phyloP scores from a whole-genome alignment of 768 basidiomycete species.

The Psilocybe cubensis region DNA sequence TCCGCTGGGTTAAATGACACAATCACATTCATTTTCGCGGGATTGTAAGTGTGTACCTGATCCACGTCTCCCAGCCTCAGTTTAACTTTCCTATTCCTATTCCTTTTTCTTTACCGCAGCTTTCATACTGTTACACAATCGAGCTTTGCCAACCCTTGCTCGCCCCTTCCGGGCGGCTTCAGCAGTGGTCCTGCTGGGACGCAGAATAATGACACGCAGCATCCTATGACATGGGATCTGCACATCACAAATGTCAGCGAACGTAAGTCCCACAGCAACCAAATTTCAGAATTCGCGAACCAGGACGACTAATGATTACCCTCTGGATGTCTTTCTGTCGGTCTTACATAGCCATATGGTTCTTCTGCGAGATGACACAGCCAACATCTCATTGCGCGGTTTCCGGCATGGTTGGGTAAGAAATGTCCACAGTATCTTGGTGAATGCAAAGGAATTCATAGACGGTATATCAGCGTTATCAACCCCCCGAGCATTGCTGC shows the following conservation, averaged over 20 bases:
- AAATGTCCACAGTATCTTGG: neutral
- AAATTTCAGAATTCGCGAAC: neutral
- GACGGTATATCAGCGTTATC: conserved; percentile 30
- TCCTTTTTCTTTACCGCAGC: conserved; percentile 17
- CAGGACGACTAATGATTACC: conserved; percentile 33
- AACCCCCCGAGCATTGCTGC: conserved; percentile 32
- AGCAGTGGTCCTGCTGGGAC: conserved; percentile 36
- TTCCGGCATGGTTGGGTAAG: conserved; percentile 45
- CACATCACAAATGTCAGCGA: conserved; percentile 33
- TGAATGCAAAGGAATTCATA: neutral
- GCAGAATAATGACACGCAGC: conserved; percentile 14
- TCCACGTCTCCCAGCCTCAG: neutral
- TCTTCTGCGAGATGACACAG: conserved; percentile 38
- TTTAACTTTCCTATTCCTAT: neutral
- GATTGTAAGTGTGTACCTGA: conserved; percentile 29
- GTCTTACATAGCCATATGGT: conserved; percentile 32
- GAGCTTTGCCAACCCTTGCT: conserved; percentile 39
- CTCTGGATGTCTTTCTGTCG: too few species aligned
- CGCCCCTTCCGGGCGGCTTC: conserved; percentile 42
- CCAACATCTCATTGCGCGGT: conserved; percentile 38
- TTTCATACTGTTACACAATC: conserved; percentile 47
- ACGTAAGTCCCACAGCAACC: conserved; percentile 19
- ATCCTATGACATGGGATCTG: conserved; percentile 34
- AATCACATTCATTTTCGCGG: conserved; percentile 42
- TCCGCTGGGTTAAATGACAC: conserved; percentile 38